phyloP scores from a whole-genome alignment of 108 stramenopile species.

The Cyclotella kingstonii region DNA sequence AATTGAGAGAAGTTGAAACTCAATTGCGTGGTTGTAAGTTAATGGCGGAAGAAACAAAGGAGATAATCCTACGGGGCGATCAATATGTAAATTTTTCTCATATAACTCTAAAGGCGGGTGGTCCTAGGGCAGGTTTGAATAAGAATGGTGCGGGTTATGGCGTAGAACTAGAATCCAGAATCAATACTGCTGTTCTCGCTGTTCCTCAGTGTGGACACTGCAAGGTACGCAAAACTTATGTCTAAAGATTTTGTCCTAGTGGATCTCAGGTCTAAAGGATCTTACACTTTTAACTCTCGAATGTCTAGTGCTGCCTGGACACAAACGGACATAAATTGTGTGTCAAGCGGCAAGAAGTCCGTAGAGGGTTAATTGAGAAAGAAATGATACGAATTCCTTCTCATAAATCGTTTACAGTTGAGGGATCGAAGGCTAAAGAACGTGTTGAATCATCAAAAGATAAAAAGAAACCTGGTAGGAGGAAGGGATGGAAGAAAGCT shows the following conservation, averaged over 20 bases:
- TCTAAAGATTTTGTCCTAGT: neutral
- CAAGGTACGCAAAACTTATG: constrained; percentile 28
- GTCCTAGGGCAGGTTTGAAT: constrained; percentile 45
- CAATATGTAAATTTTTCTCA: constrained; percentile 87
- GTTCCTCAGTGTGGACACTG: constrained; percentile 85
- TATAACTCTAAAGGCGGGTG: constrained; percentile 76
- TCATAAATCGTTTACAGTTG: constrained; percentile 11
- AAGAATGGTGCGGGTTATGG: constrained; percentile 55
- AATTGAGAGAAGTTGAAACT: constrained; percentile 80
- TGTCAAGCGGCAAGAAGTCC: constrained; percentile 54
- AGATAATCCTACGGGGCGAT: constrained; percentile 70
- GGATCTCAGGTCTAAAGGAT: neutral
- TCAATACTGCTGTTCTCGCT: constrained; percentile 66
- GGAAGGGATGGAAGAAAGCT: constrained; percentile 42
- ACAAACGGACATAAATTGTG: constrained; percentile 57
- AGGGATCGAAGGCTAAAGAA: constrained; percentile 42
- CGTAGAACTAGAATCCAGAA: constrained; percentile 73
- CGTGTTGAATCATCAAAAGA: constrained; percentile 45
- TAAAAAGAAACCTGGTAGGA: constrained; percentile 43
- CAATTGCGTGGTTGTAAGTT: constrained; percentile 68
- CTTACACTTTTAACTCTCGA: neutral
- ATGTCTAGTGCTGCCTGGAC: constrained; percentile 53
- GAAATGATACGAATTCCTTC: constrained; percentile 49
- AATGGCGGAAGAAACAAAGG: constrained; percentile 70
- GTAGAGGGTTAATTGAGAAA: constrained; percentile 58